Evolutionary conservation across 345 rosid genomes (phyloP).

Genomic region (Syzygium jambos): DNA sequence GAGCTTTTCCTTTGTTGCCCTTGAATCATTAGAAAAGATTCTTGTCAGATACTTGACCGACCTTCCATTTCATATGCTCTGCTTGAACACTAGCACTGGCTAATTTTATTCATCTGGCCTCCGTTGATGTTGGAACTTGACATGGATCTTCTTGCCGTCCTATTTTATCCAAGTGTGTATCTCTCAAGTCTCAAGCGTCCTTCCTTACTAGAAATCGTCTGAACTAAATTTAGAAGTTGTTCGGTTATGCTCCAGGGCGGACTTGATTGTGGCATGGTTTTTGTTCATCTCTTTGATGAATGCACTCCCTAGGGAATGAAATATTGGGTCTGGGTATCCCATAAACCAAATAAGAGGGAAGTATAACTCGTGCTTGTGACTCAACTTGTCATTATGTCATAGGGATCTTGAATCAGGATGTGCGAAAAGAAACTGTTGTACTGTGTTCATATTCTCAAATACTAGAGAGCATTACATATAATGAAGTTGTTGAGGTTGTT

Average conservation of each 20-base stretch:
- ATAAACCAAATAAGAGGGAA: neutral
- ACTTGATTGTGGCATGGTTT: neutral
- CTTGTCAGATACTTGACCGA: neutral
- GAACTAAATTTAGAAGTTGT: neutral
- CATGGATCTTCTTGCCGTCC: neutral
- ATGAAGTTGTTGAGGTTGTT: neutral
- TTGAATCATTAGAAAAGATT: neutral
- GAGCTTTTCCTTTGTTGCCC: neutral
- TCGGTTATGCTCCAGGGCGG: neutral
- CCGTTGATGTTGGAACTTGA: neutral
- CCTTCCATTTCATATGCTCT: neutral
- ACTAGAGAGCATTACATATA: neutral
- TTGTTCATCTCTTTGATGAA: neutral
- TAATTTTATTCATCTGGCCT: neutral
- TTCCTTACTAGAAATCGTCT: neutral
- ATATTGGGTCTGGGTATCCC: neutral
- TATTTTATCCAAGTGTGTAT: neutral
- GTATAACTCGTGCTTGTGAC: neutral
- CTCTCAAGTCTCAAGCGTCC: neutral
- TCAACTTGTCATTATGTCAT: neutral
- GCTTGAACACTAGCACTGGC: neutral
- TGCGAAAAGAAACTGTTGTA: neutral
- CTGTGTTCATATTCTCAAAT: neutral
- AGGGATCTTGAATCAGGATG: neutral
- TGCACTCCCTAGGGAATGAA: neutral